Conservation (phyloP, 306 rosid species). For the Cicer judaicum region DNA sequence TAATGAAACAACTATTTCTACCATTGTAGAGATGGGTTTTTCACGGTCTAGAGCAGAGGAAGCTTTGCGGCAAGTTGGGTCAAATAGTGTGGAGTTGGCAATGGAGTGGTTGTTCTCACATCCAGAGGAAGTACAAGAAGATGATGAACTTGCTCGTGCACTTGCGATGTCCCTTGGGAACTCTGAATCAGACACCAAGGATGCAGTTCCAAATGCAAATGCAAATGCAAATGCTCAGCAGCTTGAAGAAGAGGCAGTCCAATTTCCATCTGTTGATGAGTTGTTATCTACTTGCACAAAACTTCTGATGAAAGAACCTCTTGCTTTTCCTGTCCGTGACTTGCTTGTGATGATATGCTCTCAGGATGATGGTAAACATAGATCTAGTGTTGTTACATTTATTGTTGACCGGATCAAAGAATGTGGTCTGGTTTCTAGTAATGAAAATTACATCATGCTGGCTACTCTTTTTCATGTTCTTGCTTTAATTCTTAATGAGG, state of each 20-base stretch:
- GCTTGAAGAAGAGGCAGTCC: conserved; percentile 82
- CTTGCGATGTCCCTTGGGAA: conserved; percentile 97
- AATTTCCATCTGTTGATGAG: conserved; percentile 88
- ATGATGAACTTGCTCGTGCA: conserved; percentile 99
- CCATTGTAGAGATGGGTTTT: conserved; percentile 98
- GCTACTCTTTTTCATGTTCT: conserved; percentile 94
- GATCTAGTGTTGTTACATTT: conserved; percentile 72
- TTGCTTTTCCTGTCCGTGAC: conserved; percentile 90
- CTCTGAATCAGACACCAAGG: conserved; percentile 81
- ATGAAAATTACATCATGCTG: conserved; percentile 61
- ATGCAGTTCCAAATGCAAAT: conserved; percentile 58
- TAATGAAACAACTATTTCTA: conserved; percentile 85
- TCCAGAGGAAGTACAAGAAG: conserved; percentile 89
- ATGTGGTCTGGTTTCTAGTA: conserved; percentile 58
- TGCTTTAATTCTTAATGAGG: conserved; percentile 92
- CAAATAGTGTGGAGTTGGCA: conserved; percentile 96
- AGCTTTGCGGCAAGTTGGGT: conserved; percentile 92
- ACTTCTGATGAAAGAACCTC: conserved; percentile 86
- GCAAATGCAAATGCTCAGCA: conserved; percentile 59
- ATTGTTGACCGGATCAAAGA: conserved; percentile 80
- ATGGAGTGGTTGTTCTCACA: conserved; percentile 99
- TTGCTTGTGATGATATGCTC: conserved; percentile 91
- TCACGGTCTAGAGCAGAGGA: conserved; percentile 94
- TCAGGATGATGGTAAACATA: conserved; percentile 80
- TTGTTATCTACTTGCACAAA: conserved; percentile 80